Evolutionary conservation across 2,329 filamentous ascomycete species (phyloP).

Genomic region (Clonostachys rhizophaga): DNA sequence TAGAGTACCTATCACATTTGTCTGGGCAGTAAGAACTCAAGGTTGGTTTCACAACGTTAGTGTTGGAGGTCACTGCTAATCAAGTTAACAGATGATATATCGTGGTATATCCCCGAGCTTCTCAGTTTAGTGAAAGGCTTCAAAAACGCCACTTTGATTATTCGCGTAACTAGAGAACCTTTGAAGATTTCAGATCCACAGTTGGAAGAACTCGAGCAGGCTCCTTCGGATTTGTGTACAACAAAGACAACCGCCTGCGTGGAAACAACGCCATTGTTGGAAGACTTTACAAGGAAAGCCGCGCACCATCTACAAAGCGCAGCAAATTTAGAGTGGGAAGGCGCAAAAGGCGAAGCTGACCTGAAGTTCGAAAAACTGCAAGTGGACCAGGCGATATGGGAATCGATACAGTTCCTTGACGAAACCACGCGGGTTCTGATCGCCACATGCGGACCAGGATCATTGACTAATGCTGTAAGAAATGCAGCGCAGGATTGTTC

Average conservation of each 20-base stretch:
- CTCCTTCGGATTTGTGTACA: too few relatives aligned
- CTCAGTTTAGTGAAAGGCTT: constrained; percentile 1
- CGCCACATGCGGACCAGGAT: not conserved
- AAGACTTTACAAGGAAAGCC: too few relatives aligned
- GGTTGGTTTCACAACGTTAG: not conserved
- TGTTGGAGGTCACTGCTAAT: not conserved
- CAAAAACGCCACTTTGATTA: not conserved
- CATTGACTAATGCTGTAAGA: not conserved
- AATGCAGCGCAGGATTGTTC: not conserved
- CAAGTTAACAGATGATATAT: not conserved
- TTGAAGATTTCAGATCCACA: too few relatives aligned
- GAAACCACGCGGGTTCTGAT: not conserved
- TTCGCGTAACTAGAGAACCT: not conserved
- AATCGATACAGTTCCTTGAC: not conserved
- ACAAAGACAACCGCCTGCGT: too few relatives aligned
- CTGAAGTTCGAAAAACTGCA: too few relatives aligned
- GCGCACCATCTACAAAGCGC: too few relatives aligned
- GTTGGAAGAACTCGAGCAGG: too few relatives aligned
- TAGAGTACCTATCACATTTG: not conserved
- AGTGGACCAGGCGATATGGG: too few relatives aligned
- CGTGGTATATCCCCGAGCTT: not conserved
- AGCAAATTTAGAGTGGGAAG: too few relatives aligned
- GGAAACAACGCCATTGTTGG: too few relatives aligned
- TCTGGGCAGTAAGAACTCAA: not conserved
- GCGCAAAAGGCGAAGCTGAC: too few relatives aligned